Evolutionary conservation across 352 stramenopile species (phyloP).

Genomic region (Phytophthora melonis): DNA sequence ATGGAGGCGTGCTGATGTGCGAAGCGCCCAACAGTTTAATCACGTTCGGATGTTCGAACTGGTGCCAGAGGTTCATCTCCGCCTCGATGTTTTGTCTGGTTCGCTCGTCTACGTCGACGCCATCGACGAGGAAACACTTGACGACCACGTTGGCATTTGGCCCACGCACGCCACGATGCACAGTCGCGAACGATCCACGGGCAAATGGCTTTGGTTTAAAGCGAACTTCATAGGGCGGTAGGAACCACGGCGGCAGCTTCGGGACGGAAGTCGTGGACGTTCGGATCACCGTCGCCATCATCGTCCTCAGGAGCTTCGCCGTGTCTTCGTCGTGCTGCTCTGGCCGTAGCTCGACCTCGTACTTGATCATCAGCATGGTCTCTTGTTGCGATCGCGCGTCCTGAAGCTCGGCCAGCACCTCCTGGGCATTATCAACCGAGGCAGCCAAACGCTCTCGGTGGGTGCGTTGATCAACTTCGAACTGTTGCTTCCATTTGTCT

Average conservation of each 20-base stretch:
- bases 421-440: slow-evolving; percentile 10
- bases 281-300: slow-evolving; percentile 22
- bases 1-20: slow-evolving; percentile 35
- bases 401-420: slow-evolving; percentile 8
- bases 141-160: slow-evolving; percentile 41
- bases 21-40: slow-evolving; percentile 43
- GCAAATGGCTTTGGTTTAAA: slow-evolving; percentile 21
- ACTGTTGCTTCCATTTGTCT: slow-evolving; percentile 26
- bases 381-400: slow-evolving; percentile 10
- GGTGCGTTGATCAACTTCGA: slow-evolving; percentile 6
- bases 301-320: slow-evolving; percentile 11
- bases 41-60: slow-evolving; percentile 44
- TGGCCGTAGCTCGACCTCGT: slow-evolving; percentile 10
- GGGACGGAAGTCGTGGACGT: slow-evolving; percentile 8
- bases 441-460: slow-evolving; percentile 5
- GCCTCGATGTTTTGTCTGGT: slow-evolving; percentile 20
- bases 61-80: slow-evolving; percentile 41
- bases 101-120: slow-evolving; percentile 1
- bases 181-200: slow-evolving; percentile 26
- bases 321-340: not conserved
- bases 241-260: slow-evolving; percentile 25
- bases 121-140: slow-evolving; percentile 38
- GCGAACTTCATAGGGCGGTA: slow-evolving; percentile 23
- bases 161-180: slow-evolving; percentile 35
- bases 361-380: slow-evolving; percentile 23